phyloP scores from a whole-genome alignment of 2,329 filamentous ascomycete genomes.

The Beauveria medogensis region DNA sequence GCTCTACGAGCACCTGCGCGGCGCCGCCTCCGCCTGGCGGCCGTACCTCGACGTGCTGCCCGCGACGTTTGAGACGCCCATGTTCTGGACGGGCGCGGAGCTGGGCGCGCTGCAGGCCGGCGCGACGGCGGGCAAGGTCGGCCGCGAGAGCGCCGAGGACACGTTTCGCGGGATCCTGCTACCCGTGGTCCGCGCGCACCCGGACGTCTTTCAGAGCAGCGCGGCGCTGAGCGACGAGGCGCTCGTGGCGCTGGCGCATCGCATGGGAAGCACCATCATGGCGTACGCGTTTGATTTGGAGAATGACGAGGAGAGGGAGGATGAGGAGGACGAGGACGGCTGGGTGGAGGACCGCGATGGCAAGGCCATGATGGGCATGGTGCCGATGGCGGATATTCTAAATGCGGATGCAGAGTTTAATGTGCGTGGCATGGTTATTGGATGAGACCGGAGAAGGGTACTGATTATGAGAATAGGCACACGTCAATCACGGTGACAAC shows the following conservation, averaged over 20 bases:
- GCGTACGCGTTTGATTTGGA: conserved; percentile 83
- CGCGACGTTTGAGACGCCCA: conserved; percentile 66
- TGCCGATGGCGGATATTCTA: conserved; percentile 81
- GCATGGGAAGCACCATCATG: conserved; percentile 86
- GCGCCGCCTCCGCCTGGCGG: conserved; percentile 58
- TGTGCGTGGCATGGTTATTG: conserved; percentile 32
- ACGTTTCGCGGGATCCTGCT: conserved; percentile 54
- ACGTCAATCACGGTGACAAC: conserved; percentile 46
- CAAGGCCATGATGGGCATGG: conserved; percentile 67
- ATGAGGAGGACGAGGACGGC: conserved; percentile 46
- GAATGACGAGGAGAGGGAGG: conserved; percentile 46
- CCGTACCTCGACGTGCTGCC: conserved; percentile 73
- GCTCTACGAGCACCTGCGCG: conserved; percentile 64
- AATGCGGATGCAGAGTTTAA: conserved; percentile 89
- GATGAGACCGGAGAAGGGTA: too few relatives aligned
- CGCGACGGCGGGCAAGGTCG: conserved; percentile 68
- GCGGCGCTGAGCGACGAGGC: conserved; percentile 32
- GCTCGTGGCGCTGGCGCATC: conserved; percentile 53
- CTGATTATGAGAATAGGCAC: conserved; percentile 28
- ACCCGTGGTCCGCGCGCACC: conserved; percentile 39
- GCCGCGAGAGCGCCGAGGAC: conserved; percentile 60
- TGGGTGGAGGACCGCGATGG: conserved; percentile 57
- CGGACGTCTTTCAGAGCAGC: conserved; percentile 33
- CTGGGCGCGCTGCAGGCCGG: conserved; percentile 68
- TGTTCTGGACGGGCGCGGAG: conserved; percentile 76